A percentile compares a stretch with the other conserved stretches of the same genome.
These are phyloP conservation scores for Brassica hybrid DNA, from an alignment of 441 rosid species.

Conservation along the genomic window DNA sequence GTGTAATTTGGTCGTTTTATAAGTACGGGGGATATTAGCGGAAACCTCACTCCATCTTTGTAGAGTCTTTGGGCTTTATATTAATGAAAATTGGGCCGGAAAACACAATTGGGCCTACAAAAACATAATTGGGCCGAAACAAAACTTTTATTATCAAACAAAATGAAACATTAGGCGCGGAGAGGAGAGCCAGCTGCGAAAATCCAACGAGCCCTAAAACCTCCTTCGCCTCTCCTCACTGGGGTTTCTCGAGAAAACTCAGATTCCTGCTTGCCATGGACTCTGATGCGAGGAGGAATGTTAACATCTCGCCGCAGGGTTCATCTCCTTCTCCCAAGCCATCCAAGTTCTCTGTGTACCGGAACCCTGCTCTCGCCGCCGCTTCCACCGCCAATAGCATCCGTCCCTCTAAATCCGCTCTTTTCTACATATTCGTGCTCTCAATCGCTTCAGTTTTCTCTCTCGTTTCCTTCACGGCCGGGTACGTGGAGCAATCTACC, in stretches of 20 bases:
- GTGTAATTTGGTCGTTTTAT: not conserved
- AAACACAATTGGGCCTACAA: not conserved
- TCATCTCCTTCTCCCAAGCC: conserved; percentile 53
- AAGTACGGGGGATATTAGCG: not conserved
- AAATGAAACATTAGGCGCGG: not conserved
- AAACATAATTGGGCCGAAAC: not conserved
- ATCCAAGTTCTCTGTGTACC: conserved; percentile 76
- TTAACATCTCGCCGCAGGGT: conserved; percentile 8
- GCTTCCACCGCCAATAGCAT: conserved; percentile 77
- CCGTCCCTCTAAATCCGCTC: conserved; percentile 67
- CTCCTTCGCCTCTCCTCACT: not conserved
- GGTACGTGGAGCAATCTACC: conserved; percentile 46
- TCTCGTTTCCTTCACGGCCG: conserved; percentile 55
- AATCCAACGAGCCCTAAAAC: conserved; percentile 30
- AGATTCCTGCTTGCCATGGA: conserved; percentile 38
- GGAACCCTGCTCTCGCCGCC: conserved; percentile 74
- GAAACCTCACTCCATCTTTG: not conserved
- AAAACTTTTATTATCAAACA: not conserved
- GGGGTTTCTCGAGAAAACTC: conserved; percentile 1
- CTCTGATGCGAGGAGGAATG: conserved; percentile 39
- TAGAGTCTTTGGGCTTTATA: not conserved
- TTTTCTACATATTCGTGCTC: conserved; percentile 54
- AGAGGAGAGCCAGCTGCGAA: conserved; percentile 27
- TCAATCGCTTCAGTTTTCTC: conserved; percentile 67
- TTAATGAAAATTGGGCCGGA: not conserved